Evolutionary conservation across 2,329 filamentous ascomycete genomes (phyloP).

Genomic region (Botrytis pseudocinerea): DNA sequence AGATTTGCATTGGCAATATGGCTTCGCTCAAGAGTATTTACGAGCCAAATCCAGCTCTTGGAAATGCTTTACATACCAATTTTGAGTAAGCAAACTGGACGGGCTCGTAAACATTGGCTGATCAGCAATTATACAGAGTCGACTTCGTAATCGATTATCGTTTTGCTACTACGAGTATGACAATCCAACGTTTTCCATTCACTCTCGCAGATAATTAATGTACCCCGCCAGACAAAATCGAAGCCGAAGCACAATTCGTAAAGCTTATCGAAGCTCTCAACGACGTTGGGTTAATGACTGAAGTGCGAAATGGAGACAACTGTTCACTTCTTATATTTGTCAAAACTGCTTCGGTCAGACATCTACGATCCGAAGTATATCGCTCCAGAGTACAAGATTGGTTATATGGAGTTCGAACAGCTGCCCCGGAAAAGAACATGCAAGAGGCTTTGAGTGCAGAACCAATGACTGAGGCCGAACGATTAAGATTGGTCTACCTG

Average conservation of each 20-base stretch:
- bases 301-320: slow-evolving; percentile 79
- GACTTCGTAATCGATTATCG: slow-evolving; percentile 87
- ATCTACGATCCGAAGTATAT: slow-evolving; percentile 79
- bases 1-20: slow-evolving; percentile 29
- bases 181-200: neutral
- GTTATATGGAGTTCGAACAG: slow-evolving; percentile 82
- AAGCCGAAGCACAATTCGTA: slow-evolving; percentile 74
- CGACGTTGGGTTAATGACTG: slow-evolving; percentile 77
- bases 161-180: slow-evolving; percentile 64
- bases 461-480: slow-evolving; percentile 83
- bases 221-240: slow-evolving; percentile 56
- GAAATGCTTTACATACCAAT: slow-evolving; percentile 41
- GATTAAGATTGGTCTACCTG: slow-evolving; percentile 82
- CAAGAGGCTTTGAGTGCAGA: slow-evolving; percentile 67
- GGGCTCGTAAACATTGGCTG: slow-evolving; percentile 21
- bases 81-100: slow-evolving; percentile 44
- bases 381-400: slow-evolving; percentile 88
- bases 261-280: slow-evolving; percentile 75
- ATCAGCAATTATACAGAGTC: slow-evolving; percentile 53
- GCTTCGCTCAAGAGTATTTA: slow-evolving; percentile 35
- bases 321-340: slow-evolving; percentile 80
- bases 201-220: slow-evolving; percentile 29
- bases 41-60: slow-evolving; percentile 30
- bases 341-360: slow-evolving; percentile 71
- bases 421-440: slow-evolving; percentile 73